Conservation (phyloP, 2,329 filamentous ascomycete species). For the Ophiobolus disseminans region DNA sequence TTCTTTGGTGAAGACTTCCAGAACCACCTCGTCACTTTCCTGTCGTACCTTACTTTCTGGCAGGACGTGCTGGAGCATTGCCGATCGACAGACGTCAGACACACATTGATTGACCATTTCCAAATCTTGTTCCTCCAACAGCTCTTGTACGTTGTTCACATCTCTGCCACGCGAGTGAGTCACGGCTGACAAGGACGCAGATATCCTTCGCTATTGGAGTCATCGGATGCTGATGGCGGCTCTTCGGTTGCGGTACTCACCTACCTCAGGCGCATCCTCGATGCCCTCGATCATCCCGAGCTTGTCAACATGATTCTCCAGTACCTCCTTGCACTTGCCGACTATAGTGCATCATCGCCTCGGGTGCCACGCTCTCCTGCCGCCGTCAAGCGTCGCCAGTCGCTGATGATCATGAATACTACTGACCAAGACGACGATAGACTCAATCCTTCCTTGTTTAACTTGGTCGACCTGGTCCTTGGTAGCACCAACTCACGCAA, state of each 20-base stretch:
- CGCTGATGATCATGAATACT: slow-evolving; percentile 83
- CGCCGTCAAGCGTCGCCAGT: slow-evolving; percentile 81
- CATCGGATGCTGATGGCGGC: slow-evolving; percentile 94
- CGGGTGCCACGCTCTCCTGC: slow-evolving; percentile 58
- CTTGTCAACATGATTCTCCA: slow-evolving; percentile 93
- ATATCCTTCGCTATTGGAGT: slow-evolving; percentile 94
- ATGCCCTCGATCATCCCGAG: slow-evolving; percentile 89
- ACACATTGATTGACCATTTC: slow-evolving; percentile 93
- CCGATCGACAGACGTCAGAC: slow-evolving; percentile 87
- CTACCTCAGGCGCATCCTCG: slow-evolving; percentile 88
- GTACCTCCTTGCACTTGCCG: slow-evolving; percentile 85
- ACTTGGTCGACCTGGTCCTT: slow-evolving; percentile 86
- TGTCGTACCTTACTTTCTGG: slow-evolving; percentile 96
- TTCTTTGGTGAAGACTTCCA: slow-evolving; percentile 79
- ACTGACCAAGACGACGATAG: slow-evolving; percentile 77
- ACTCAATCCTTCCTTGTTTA: slow-evolving; percentile 87
- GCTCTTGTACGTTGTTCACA: slow-evolving; percentile 73
- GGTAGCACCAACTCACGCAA: slow-evolving; percentile 85
- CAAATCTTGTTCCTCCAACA: slow-evolving; percentile 96
- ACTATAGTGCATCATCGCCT: slow-evolving; percentile 52
- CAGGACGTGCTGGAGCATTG: slow-evolving; percentile 98
- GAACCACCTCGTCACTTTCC: slow-evolving; percentile 87
- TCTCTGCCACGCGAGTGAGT: no score
- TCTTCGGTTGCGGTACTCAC: slow-evolving; percentile 96
- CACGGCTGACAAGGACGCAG: slow-evolving; percentile 57